Base-by-base conservation (phyloP, 75 land plant species). In the Azolla pinnata region DNA sequence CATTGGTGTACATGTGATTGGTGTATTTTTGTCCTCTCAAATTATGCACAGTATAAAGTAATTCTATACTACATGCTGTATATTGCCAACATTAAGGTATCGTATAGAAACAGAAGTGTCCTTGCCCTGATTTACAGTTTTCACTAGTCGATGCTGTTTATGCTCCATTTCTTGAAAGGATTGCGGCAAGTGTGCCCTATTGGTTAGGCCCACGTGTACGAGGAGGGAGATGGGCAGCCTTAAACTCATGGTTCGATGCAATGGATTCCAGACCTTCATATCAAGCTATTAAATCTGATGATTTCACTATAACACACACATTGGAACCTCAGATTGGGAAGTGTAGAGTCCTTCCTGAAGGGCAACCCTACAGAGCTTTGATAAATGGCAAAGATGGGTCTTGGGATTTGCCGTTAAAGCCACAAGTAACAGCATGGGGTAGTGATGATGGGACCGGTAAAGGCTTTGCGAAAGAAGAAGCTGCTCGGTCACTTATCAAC, bases 281-380 rank as follows among this genome's bases (percentile, higher is more conserved):
- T 31, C 74, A 64, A 49, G 62, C 67, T 27, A 52, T 71, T 27
- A 71, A 71, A 24, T 71, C 74, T n/a, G 74, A 71, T 44, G 74
- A 71, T 58, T 71, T 64, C 62, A 65, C 68, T 0, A 58, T 65
- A 27, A 65, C 68, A 5, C 74, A 71, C 69, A 66, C 60, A 1
- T 38, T 71, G 62, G 74, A 71, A 51, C 74, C 74, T 18, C 74
- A 71, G 45, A 71, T 71, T 24, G 74, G 74, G 0, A 60, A 72
- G 1, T 71, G 74, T 56, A 71, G 56, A 12, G 32, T 70, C 19
- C 59, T 59, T 14, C 44, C 54, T 1, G 56, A 14, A 17, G 74
- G 68, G 10, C 62, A 44, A 17, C 69, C 74, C 34, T 71, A 65
- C 33, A 57, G 74, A 21, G 74, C 58, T 2, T 29, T 57, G 26